These are phyloP conservation scores for Rhodotorula kratochvilovae DNA, from an alignment of 768 basidiomycete species.

Conservation along the genomic window DNA sequence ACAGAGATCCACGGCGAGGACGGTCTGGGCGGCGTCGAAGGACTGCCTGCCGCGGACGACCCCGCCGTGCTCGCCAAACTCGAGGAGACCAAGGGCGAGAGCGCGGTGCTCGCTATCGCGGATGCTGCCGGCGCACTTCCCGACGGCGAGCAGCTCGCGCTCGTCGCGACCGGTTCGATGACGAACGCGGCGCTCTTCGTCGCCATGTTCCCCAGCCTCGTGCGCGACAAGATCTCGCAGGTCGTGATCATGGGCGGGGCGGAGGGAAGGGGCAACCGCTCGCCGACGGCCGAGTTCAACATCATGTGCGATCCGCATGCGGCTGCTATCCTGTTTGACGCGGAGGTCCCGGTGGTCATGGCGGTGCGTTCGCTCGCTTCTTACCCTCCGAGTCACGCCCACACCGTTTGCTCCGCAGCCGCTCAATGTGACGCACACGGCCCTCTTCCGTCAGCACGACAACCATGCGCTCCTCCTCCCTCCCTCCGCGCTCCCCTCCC, in stretches of 20 bases:
- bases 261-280: slow-evolving; percentile 74
- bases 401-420: not conserved
- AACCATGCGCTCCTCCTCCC: slow-evolving; percentile 57
- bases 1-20: slow-evolving; percentile 69
- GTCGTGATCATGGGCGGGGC: slow-evolving; percentile 90
- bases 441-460: slow-evolving; percentile 62
- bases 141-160: slow-evolving; percentile 58
- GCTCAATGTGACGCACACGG: slow-evolving; percentile 79
- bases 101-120: slow-evolving; percentile 65
- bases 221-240: slow-evolving; percentile 57
- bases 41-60: slow-evolving; percentile 57
- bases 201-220: slow-evolving; percentile 54
- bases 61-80: slow-evolving; percentile 50
- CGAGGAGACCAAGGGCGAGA: not conserved
- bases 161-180: slow-evolving; percentile 77
- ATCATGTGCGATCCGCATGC: slow-evolving; percentile 59
- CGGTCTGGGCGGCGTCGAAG: slow-evolving; percentile 78
- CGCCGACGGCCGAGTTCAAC: slow-evolving; percentile 53
- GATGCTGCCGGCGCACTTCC: slow-evolving; percentile 52
- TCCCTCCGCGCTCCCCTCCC: slow-evolving; percentile 8
- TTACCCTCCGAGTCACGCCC: too few relatives aligned
- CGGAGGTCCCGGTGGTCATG: slow-evolving; percentile 57
- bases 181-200: slow-evolving; percentile 74
- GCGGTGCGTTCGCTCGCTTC: slow-evolving; percentile 12
- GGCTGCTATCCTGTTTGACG: slow-evolving; percentile 71